Base-by-base conservation (phyloP, 116 monocot genomes). In the Cymodocea nodosa region DNA sequence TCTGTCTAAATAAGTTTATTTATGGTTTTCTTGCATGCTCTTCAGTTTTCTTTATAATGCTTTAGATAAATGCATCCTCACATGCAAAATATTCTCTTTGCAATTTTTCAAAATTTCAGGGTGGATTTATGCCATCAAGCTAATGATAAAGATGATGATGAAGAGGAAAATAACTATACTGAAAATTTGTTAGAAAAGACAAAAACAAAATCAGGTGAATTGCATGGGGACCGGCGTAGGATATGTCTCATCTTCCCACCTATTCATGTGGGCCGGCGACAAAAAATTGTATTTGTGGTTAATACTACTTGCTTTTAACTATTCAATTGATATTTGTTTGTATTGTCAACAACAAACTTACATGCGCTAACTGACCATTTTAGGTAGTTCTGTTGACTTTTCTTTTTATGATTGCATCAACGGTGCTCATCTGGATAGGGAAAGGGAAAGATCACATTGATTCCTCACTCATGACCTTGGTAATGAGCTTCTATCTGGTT, bases 51-150 rank as follows among this genome's bases (percentile, higher is more conserved):
- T 30, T 3, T 30, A 30, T 30, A 30, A 3, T 30, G 6, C 12
- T 44, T 44, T 44, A 44, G 8, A 10, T 44, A 44, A 44, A 9
- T 44, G 8, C 44, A 44, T 44, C 11, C 44, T 44, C 44, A 44
- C 44, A 44, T 44, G 44, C 12, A 10, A 10, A 59, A 15, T 50
- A 50, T 65, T 50, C 44, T 20, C 24, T 65, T 22, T 15, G 13
- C 2, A 20, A 49, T 50, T 15, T 65, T 51, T 44, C 14, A 36
- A 30, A 30, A 54, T 54, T 70, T 71, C 71, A 95, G 95, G 95
- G 87, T 85, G 39, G 95, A 95, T 67, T 78, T 90, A 50, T 95
- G 95, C 62, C 95, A 95, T 80, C 95, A 95, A 71, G 74, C 85
- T 68, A 87, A 76, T 68, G 94, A 94, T 79, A 87, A 94, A 48